phyloP scores from a whole-genome alignment of 192 early-diverging fungal genomes.

The Dissophora ornata region DNA sequence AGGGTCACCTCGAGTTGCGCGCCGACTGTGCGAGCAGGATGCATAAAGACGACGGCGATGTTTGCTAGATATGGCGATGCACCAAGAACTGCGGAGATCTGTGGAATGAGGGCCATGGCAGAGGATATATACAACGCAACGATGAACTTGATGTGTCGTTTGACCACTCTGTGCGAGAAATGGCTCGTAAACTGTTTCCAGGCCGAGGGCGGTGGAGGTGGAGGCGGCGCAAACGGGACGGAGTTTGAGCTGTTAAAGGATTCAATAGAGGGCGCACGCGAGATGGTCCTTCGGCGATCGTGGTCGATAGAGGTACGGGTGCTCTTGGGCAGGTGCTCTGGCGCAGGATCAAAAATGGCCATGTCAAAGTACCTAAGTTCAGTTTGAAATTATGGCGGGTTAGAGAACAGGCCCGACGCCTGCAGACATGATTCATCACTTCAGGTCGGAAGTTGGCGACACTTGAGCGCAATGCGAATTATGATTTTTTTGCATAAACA shows the following conservation, averaged over 20 bases:
- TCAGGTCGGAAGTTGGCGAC: too few species aligned
- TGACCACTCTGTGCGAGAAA: constrained; percentile 54
- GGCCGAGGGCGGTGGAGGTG: constrained; percentile 38
- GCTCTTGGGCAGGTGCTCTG: constrained; percentile 24
- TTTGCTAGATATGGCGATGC: constrained; percentile 39
- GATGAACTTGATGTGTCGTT: constrained; percentile 57
- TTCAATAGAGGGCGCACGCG: constrained; percentile 43
- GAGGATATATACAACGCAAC: constrained; percentile 50
- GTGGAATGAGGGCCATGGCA: constrained; percentile 48
- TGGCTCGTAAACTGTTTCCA: constrained; percentile 50
- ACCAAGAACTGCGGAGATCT: constrained; percentile 25
- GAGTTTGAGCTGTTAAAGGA: constrained; percentile 48
- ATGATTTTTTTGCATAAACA: not conserved
- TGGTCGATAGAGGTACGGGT: constrained; percentile 40
- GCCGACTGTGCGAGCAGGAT: constrained; percentile 60
- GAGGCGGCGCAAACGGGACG: constrained; percentile 43
- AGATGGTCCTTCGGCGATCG: constrained; percentile 19
- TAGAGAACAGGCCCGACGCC: too few species aligned
- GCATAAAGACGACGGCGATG: constrained; percentile 58
- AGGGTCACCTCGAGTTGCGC: constrained; percentile 62
- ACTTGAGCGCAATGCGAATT: too few species aligned
- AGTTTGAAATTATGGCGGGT: constrained; percentile 4
- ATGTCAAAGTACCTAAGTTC: constrained; percentile 52
- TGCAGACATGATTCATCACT: too few species aligned
- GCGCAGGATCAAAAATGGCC: constrained; percentile 47